Evolutionary conservation across 108 stramenopile genomes (phyloP).

Genomic region (Skeletonema potamos): DNA sequence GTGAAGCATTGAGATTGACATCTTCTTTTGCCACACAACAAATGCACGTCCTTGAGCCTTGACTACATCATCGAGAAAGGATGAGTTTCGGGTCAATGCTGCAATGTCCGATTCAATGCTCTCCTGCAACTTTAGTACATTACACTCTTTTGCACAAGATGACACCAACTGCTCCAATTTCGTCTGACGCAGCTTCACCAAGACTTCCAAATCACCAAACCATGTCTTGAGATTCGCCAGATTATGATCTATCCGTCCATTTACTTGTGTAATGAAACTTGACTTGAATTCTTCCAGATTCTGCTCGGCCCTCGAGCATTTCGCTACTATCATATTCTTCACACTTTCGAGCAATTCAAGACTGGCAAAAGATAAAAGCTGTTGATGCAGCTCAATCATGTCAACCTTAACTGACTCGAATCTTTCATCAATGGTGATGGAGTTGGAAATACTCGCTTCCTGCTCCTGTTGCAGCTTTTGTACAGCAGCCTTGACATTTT

Average conservation of each 20-base stretch:
- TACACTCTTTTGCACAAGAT: constrained; percentile 37
- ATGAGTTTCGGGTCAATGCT: constrained; percentile 17
- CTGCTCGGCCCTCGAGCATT: constrained; percentile 12
- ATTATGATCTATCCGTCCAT: constrained; percentile 17
- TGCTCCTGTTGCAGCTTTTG: constrained; percentile 24
- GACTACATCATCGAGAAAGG: constrained; percentile 33
- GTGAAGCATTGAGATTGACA: constrained; percentile 30
- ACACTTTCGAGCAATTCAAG: constrained; percentile 23
- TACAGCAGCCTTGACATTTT: constrained; percentile 15
- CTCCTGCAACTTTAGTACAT: constrained; percentile 29
- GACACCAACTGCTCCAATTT: constrained; percentile 35
- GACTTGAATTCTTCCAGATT: constrained; percentile 18
- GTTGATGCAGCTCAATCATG: constrained; percentile 23
- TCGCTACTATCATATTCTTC: constrained; percentile 10
- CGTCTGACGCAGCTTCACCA: constrained; percentile 42
- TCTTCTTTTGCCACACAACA: constrained; percentile 24
- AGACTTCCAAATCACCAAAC: constrained; percentile 31
- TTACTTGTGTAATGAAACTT: constrained; percentile 26
- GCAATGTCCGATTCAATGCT: constrained; percentile 36
- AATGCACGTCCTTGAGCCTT: constrained; percentile 38
- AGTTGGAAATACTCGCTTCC: constrained; percentile 17
- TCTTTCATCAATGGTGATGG: constrained; percentile 21
- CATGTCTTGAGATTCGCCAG: constrained; percentile 33
- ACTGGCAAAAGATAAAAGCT: constrained; percentile 24
- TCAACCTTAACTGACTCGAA: constrained; percentile 31